Percentiles rank a stretch among this genome's conserved stretches.
Conservation (phyloP, 352 stramenopile genomes). For the Phytophthora pluvialis region DNA sequence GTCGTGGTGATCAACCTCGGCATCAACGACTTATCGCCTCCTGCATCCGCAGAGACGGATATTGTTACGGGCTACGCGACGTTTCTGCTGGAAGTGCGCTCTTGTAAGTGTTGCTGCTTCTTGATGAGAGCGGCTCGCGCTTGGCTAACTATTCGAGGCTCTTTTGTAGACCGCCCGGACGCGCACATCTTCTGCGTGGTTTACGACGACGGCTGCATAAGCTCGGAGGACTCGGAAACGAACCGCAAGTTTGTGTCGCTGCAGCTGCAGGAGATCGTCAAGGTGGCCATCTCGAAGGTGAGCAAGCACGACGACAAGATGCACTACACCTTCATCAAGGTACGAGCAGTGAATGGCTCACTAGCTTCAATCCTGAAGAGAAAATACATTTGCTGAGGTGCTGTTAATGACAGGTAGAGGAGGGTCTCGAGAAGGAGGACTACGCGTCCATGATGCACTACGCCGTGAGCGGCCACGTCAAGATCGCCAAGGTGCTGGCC, state of each 20-base stretch:
- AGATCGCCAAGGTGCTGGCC: constrained; percentile 76
- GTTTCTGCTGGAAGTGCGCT: constrained; percentile 78
- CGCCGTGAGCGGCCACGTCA: constrained; percentile 82
- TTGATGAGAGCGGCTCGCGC: neutral
- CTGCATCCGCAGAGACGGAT: constrained; percentile 83
- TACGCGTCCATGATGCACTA: constrained; percentile 87
- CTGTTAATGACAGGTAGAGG: constrained; percentile 53
- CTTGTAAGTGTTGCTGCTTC: constrained; percentile 50
- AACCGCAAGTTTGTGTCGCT: constrained; percentile 82
- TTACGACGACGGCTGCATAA: constrained; percentile 85
- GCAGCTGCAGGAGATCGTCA: constrained; percentile 87
- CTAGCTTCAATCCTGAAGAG: neutral
- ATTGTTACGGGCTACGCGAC: constrained; percentile 80
- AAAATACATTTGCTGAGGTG: neutral
- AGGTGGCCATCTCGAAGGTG: constrained; percentile 82
- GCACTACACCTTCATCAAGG: constrained; percentile 85
- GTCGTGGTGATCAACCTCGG: constrained; percentile 88
- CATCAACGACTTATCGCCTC: constrained; percentile 85
- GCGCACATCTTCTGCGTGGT: constrained; percentile 90
- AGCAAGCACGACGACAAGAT: constrained; percentile 82
- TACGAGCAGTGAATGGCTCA: constrained; percentile 22
- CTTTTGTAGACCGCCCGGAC: constrained; percentile 63
- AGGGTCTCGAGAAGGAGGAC: constrained; percentile 66
- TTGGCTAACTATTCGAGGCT: no score
- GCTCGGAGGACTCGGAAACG: constrained; percentile 71